A percentile compares a stretch with the other conserved stretches of the same genome.
phyloP scores from a whole-genome alignment of 345 rosid species.

The Euclidium syriacum region DNA sequence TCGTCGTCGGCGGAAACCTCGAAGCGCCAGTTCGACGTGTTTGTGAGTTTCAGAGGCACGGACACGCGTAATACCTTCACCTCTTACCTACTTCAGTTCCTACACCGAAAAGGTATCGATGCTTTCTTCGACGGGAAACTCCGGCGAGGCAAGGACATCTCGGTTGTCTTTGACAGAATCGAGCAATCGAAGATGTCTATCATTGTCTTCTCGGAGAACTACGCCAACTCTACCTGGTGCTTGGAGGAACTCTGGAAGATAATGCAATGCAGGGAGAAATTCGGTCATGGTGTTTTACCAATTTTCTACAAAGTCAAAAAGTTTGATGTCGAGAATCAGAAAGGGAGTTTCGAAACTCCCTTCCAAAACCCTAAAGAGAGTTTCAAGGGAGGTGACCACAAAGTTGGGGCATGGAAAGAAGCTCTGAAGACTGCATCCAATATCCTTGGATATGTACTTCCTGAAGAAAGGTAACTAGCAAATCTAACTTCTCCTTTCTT shows the following conservation, averaged over 20 bases:
- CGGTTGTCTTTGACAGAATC: slow-evolving; percentile 9
- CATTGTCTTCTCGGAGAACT: slow-evolving; percentile 25
- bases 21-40: slow-evolving; percentile 21
- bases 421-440: slow-evolving; percentile 18
- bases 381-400: background rate
- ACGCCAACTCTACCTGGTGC: slow-evolving; percentile 31
- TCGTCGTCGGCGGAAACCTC: background rate
- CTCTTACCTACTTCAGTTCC: background rate
- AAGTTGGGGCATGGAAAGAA: slow-evolving; percentile 7
- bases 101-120: slow-evolving; percentile 1
- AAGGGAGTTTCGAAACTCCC: slow-evolving; percentile 11
- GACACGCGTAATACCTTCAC: slow-evolving; percentile 26
- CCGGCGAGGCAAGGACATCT: slow-evolving; percentile 5
- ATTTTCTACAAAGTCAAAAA: slow-evolving; percentile 29
- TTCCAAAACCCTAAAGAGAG: slow-evolving; percentile 12
- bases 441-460: slow-evolving; percentile 9
- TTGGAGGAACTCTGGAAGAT: slow-evolving; percentile 33
- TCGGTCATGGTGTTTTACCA: slow-evolving; percentile 16
- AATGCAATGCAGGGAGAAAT: background rate
- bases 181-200: slow-evolving; percentile 26
- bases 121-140: slow-evolving; percentile 22
- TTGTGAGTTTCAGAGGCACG: slow-evolving; percentile 31
- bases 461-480: slow-evolving; percentile 14
- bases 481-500: background rate
- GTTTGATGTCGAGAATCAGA: slow-evolving; percentile 22